A percentile compares a stretch with the other conserved stretches of the same genome.
Evolutionary conservation across 345 rosid species (phyloP).

Genomic region (Eutrema heterophyllum): DNA sequence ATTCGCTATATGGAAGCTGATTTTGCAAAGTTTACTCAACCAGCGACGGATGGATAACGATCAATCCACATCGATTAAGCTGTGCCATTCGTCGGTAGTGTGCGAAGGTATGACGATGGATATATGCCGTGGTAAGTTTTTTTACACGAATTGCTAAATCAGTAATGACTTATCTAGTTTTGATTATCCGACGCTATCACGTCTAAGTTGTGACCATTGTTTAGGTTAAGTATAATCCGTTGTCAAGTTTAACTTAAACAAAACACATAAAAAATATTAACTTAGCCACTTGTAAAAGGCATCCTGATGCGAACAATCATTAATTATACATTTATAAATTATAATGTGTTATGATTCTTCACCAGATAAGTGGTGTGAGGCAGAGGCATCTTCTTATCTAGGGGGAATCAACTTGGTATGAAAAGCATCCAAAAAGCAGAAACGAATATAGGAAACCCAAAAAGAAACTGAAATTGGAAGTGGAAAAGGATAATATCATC

Average conservation of each 20-base stretch:
- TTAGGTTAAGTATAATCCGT: not conserved
- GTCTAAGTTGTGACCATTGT: not conserved
- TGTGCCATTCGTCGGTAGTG: no score
- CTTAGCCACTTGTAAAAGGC: not conserved
- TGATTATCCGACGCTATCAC: not conserved
- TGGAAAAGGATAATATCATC: not conserved
- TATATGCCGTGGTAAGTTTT: no score
- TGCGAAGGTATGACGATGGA: no score
- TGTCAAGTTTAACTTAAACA: not conserved
- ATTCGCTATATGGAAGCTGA: no score
- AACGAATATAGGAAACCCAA: constrained; percentile 19
- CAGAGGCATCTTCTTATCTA: constrained; percentile 34
- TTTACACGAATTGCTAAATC: no score
- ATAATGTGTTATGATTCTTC: not conserved
- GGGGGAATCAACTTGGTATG: constrained; percentile 15
- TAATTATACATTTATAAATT: not conserved
- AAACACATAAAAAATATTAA: not conserved
- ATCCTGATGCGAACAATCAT: not conserved
- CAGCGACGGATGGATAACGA: no score
- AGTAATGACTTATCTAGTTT: no score
- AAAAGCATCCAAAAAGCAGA: constrained; percentile 35
- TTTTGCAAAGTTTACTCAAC: no score
- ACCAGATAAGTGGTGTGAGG: not conserved
- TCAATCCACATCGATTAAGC: no score
- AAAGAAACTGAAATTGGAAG: not conserved